Percentiles rank a stretch among this genome's conserved stretches.
Evolutionary conservation across 306 rosid genomes (phyloP).

Genomic region (Myrica gale): DNA sequence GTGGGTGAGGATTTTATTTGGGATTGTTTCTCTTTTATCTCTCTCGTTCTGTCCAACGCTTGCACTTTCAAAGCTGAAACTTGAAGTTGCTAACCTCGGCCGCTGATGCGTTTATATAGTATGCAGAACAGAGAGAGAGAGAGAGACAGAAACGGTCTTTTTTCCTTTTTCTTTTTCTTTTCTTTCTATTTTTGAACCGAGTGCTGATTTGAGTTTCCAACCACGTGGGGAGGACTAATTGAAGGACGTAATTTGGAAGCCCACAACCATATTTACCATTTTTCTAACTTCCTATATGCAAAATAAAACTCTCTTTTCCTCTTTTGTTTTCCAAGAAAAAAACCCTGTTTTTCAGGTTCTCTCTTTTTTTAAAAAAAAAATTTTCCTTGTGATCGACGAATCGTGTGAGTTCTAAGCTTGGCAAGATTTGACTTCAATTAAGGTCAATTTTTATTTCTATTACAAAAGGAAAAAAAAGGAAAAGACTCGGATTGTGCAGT

Average conservation of each 20-base stretch:
- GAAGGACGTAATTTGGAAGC: not conserved
- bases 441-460: too few relatives aligned
- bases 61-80: not conserved
- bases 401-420: too few relatives aligned
- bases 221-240: conserved; percentile 33
- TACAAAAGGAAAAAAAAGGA: not conserved
- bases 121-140: not conserved
- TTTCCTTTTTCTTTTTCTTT: not conserved
- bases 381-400: too few relatives aligned
- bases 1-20: conserved; percentile 1
- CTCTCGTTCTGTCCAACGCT: conserved; percentile 15
- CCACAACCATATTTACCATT: not conserved
- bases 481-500: not conserved
- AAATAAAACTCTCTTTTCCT: too few relatives aligned
- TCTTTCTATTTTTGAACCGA: not conserved
- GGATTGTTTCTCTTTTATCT: not conserved
- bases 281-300: not conserved
- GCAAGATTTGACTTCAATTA: too few relatives aligned
- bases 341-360: not conserved
- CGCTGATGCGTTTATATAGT: not conserved
- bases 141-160: not conserved
- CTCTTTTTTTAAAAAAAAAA: too few relatives aligned
- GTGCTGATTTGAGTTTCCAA: not conserved
- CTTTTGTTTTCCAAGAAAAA: not conserved
- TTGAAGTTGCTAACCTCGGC: not conserved